Conservation (phyloP, 371 early-diverging fungal species). For the Mucor mucedo region DNA sequence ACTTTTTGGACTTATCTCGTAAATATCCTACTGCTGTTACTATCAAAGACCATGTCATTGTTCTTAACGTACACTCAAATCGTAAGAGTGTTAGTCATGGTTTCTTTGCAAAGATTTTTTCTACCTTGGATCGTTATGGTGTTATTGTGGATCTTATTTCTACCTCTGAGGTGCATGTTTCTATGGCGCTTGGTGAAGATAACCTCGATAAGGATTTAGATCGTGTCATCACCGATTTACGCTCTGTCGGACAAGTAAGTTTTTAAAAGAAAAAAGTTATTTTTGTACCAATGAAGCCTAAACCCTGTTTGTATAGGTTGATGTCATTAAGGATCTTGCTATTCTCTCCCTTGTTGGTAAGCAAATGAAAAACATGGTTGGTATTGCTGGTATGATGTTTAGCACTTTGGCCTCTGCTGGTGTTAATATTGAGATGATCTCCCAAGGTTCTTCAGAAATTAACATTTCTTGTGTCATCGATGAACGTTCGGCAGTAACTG, state of each 20-base stretch:
- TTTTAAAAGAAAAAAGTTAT: neutral
- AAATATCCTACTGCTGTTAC: slow-evolving; percentile 95
- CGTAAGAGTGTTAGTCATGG: slow-evolving; percentile 94
- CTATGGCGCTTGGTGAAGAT: slow-evolving; percentile 89
- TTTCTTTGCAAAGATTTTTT: slow-evolving; percentile 94
- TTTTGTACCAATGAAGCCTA: too few species aligned
- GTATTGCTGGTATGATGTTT: slow-evolving; percentile 95
- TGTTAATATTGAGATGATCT: slow-evolving; percentile 98
- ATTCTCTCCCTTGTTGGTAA: slow-evolving; percentile 96
- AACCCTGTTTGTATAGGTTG: slow-evolving; percentile 42
- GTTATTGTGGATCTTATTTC: slow-evolving; percentile 96
- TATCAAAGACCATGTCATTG: slow-evolving; percentile 92
- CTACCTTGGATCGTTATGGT: slow-evolving; percentile 84
- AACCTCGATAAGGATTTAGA: slow-evolving; percentile 66
- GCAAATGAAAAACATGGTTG: slow-evolving; percentile 96
- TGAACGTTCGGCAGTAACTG: slow-evolving; percentile 68
- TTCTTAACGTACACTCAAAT: slow-evolving; percentile 95
- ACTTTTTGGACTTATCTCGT: slow-evolving; percentile 70
- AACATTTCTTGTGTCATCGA: slow-evolving; percentile 97
- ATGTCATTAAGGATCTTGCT: slow-evolving; percentile 83
- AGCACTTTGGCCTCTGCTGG: slow-evolving; percentile 83
- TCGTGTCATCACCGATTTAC: slow-evolving; percentile 71
- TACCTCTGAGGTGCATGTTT: slow-evolving; percentile 95
- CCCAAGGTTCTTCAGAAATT: slow-evolving; percentile 96
- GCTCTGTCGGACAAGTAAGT: slow-evolving; percentile 71